Conservation (phyloP, 2,329 filamentous ascomycete species). For the Fusarium hostae region DNA sequence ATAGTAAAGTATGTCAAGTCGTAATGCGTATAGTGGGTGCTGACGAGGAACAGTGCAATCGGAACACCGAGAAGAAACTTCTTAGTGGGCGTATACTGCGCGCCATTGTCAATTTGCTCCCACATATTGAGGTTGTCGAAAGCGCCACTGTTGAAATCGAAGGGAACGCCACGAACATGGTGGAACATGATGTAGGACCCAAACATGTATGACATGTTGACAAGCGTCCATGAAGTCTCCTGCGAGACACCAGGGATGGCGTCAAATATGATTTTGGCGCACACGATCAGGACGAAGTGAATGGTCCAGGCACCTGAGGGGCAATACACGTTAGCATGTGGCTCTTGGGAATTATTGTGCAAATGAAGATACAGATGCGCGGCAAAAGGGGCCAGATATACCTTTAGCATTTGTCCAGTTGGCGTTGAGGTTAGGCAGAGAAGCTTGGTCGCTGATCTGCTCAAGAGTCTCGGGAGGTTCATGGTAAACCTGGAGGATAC, state of each 20-base stretch:
- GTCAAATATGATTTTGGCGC: constrained; percentile 96
- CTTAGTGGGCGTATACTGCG: constrained; percentile 98
- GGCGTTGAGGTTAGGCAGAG: constrained; percentile 93
- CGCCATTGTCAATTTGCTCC: constrained; percentile 99
- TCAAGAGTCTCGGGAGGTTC: constrained; percentile 96
- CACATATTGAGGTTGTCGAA: constrained; percentile 99
- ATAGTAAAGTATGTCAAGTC: constrained; percentile 96
- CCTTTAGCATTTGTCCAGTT: constrained; percentile 99
- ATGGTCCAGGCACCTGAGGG: constrained; percentile 92
- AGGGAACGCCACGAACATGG: constrained; percentile 96
- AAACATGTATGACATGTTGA: constrained; percentile 99
- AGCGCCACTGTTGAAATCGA: constrained; percentile 97
- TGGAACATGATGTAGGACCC: constrained; percentile 99
- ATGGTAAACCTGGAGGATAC: constrained; percentile 90
- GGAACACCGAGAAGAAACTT: constrained; percentile 97
- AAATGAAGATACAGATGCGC: constrained; percentile 1
- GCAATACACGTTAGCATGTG: constrained; percentile 29
- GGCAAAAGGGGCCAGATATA: constrained; percentile 54
- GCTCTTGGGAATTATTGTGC: constrained; percentile 2
- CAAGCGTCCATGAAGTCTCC: constrained; percentile 98
- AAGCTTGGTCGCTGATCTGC: constrained; percentile 96
- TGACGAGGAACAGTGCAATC: constrained; percentile 92
- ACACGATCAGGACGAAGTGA: constrained; percentile 90
- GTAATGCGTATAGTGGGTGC: constrained; percentile 99
- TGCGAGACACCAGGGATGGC: constrained; percentile 96